Conservation (phyloP, 2,329 filamentous ascomycete genomes). For the Rutstroemia sp. region DNA sequence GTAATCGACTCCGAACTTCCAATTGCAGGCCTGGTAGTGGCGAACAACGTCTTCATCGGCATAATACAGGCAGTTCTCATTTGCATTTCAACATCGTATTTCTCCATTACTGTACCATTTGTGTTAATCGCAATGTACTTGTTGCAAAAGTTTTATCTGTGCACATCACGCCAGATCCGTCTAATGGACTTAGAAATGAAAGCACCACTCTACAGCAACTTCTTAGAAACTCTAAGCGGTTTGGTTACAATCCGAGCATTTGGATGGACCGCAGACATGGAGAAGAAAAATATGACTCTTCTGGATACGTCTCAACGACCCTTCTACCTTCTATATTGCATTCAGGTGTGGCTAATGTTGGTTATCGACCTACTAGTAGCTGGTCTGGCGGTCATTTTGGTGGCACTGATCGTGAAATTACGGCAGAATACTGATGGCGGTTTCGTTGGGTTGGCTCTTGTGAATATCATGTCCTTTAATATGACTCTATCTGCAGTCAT, state of each 20-base stretch:
- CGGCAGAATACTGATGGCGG: conserved; percentile 21
- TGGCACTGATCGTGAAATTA: conserved; percentile 30
- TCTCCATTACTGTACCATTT: not conserved
- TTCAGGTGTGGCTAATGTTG: conserved; percentile 50
- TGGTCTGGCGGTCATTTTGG: conserved; percentile 28
- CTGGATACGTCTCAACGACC: conserved; percentile 49
- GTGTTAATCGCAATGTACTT: not conserved
- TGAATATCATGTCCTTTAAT: conserved; percentile 27
- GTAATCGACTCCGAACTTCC: conserved; percentile 24
- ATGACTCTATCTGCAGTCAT: conserved; percentile 18
- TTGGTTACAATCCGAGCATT: conserved; percentile 40
- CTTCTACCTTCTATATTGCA: conserved; percentile 48
- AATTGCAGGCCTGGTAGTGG: not conserved
- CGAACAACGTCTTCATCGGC: conserved; percentile 7
- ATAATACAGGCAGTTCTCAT: conserved; percentile 21
- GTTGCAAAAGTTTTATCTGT: conserved; percentile 37
- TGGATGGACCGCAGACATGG: conserved; percentile 31
- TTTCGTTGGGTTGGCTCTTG: conserved; percentile 26
- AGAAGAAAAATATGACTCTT: conserved; percentile 34
- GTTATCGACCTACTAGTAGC: conserved; percentile 25
- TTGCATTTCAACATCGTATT: not conserved
- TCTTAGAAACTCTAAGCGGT: conserved; percentile 39
- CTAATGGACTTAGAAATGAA: conserved; percentile 39
- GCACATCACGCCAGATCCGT: conserved; percentile 43
- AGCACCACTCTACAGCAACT: conserved; percentile 41